These are phyloP conservation scores for Tetracladium setigerum DNA, from an alignment of 495 filamentous ascomycete genomes.

Conservation along the genomic window DNA sequence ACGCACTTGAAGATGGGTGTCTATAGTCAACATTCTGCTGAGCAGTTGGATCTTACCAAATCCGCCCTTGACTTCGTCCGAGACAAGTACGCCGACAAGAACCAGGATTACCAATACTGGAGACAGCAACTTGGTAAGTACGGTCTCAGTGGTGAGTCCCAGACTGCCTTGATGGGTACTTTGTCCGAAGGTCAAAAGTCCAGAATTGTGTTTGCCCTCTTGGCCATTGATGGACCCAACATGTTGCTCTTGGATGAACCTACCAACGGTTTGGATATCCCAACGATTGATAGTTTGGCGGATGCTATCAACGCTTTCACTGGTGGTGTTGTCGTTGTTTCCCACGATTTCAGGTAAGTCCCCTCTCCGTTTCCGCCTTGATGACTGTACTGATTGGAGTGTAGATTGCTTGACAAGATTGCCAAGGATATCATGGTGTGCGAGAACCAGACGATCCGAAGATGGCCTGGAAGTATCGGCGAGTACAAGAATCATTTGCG, in stretches of 20 bases:
- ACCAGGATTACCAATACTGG: conserved; percentile 99
- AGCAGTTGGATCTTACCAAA: conserved; percentile 97
- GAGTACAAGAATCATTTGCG: conserved; percentile 97
- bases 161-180: conserved; percentile 96
- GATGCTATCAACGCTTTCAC: conserved; percentile 95
- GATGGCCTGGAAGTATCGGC: conserved; percentile 85
- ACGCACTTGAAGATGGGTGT: conserved; percentile 97
- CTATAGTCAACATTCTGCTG: conserved; percentile 96
- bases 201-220: conserved; percentile 93
- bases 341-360: conserved; percentile 91
- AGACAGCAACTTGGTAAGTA: conserved; percentile 93
- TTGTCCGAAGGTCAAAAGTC: conserved; percentile 96
- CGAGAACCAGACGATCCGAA: conserved; percentile 84
- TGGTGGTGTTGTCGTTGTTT: conserved; percentile 96
- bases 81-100: conserved; percentile 83
- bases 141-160: conserved; percentile 81
- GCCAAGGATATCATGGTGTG: conserved; percentile 99
- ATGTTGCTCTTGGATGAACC: conserved; percentile 98
- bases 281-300: conserved; percentile 93
- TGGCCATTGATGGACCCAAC: conserved; percentile 94
- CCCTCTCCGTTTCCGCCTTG: neutral
- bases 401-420: conserved; percentile 94
- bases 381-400: conserved; percentile 14
- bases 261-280: conserved; percentile 99
- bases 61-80: conserved; percentile 95